Evolutionary conservation across 2,329 filamentous ascomycete genomes (phyloP).

Genomic region (Verticillium isaacii): DNA sequence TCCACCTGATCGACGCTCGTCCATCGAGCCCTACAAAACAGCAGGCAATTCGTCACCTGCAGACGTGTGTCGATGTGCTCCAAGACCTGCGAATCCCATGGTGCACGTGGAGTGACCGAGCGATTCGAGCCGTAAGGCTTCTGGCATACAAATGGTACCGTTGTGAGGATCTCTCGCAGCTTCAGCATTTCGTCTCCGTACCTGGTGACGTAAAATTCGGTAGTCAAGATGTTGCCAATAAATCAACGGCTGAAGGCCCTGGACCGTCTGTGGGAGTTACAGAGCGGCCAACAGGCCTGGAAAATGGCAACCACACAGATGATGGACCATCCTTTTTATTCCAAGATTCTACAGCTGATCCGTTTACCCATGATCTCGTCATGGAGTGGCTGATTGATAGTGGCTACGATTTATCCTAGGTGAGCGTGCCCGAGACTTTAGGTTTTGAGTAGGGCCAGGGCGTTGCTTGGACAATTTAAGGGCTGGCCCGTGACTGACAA

Average conservation of each 20-base stretch:
- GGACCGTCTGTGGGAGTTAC: no score
- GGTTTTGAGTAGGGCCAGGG: no score
- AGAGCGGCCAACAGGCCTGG: no score
- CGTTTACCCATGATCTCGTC: no score
- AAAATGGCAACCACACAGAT: no score
- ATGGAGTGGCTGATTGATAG: no score
- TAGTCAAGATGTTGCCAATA: neutral
- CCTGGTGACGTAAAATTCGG: neutral
- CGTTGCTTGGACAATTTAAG: no score
- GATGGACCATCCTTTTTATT: no score
- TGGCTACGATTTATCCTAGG: no score
- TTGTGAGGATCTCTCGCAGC: constrained; percentile 8
- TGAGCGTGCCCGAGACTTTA: no score
- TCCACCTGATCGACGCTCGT: constrained; percentile 15
- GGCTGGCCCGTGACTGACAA: no score
- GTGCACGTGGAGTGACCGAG: constrained; percentile 12
- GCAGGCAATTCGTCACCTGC: constrained; percentile 8
- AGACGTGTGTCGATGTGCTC: constrained; percentile 11
- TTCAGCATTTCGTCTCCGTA: neutral
- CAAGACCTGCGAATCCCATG: constrained; percentile 11
- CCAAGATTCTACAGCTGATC: no score
- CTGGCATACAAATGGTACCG: constrained; percentile 14
- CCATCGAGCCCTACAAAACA: constrained; percentile 7
- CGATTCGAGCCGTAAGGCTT: constrained; percentile 8
- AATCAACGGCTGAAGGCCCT: neutral